Percentiles rank a stretch among this genome's conserved stretches.
These are phyloP conservation scores for Lichtheimia ramosa DNA, from an alignment of 371 early-diverging fungal species.

Conservation along the genomic window DNA sequence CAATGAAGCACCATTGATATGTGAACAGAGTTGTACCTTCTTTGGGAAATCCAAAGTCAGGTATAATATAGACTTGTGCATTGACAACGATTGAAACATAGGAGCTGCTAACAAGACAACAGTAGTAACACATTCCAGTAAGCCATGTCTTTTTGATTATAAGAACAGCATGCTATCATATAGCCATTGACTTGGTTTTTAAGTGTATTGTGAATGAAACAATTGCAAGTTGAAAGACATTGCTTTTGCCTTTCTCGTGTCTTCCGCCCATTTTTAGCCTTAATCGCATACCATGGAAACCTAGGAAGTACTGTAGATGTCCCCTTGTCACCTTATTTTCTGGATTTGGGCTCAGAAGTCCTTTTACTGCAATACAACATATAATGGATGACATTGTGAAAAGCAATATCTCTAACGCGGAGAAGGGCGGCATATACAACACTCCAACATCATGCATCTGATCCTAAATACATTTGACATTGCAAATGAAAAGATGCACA, in stretches of 20 bases:
- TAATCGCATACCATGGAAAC: slow-evolving; percentile 6
- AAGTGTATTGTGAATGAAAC: neutral
- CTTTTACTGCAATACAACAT: too few relatives aligned
- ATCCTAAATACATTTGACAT: neutral
- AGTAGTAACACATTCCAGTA: neutral
- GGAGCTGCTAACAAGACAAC: neutral
- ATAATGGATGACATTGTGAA: too few relatives aligned
- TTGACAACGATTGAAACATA: neutral
- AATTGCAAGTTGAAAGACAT: neutral
- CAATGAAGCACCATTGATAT: too few relatives aligned
- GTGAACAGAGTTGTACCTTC: too few relatives aligned
- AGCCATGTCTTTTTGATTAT: neutral
- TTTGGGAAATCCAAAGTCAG: too few relatives aligned
- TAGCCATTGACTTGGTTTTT: neutral
- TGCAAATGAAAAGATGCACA: too few relatives aligned
- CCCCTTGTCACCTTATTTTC: neutral
- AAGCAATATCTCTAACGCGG: neutral
- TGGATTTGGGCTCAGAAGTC: neutral
- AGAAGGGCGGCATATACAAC: neutral
- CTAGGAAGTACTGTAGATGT: slow-evolving; percentile 3
- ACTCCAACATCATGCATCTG: neutral
- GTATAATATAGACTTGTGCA: neutral
- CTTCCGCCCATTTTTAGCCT: slow-evolving; percentile 4
- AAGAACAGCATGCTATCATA: neutral
- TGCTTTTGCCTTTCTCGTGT: slow-evolving; percentile 6